phyloP scores from a whole-genome alignment of 2,329 filamentous ascomycete species.

The Phialemonium atrogriseum region DNA sequence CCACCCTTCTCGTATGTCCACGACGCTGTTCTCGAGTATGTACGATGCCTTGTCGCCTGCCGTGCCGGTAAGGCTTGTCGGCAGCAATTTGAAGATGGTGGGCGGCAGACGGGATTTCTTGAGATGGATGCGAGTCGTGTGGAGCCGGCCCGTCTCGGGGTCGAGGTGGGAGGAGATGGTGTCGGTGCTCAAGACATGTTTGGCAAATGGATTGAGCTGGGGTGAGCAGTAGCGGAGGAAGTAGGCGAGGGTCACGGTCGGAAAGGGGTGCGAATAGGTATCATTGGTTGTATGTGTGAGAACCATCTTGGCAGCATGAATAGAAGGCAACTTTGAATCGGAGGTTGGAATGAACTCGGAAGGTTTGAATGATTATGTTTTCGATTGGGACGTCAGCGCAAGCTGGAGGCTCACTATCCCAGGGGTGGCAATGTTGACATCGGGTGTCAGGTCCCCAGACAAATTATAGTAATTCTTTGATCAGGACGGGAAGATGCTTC shows the following conservation, averaged over 20 bases:
- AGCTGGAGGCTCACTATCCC: slow-evolving; percentile 3
- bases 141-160: slow-evolving; percentile 61
- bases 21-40: slow-evolving; percentile 70
- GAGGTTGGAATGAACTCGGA: background rate
- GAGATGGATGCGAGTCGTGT: slow-evolving; percentile 71
- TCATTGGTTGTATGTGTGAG: slow-evolving; percentile 59
- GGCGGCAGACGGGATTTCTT: slow-evolving; percentile 73
- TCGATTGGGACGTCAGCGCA: too few species aligned
- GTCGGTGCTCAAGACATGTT: slow-evolving; percentile 76
- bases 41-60: slow-evolving; percentile 63
- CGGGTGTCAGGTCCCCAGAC: background rate
- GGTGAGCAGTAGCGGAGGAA: slow-evolving; percentile 75
- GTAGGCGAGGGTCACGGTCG: slow-evolving; percentile 79
- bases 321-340: background rate
- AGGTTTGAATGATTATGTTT: background rate
- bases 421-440: slow-evolving; percentile 2
- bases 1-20: slow-evolving; percentile 73
- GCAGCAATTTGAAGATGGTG: slow-evolving; percentile 67
- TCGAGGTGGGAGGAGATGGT: slow-evolving; percentile 70
- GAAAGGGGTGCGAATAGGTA: slow-evolving; percentile 72
- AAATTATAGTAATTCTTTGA: too few species aligned
- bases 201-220: slow-evolving; percentile 67
- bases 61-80: slow-evolving; percentile 59
- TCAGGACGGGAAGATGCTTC: too few species aligned
- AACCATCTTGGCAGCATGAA: slow-evolving; percentile 39